phyloP scores from a whole-genome alignment of 2,329 filamentous ascomycete species.

The Aspergillus pseudoglaucus region DNA sequence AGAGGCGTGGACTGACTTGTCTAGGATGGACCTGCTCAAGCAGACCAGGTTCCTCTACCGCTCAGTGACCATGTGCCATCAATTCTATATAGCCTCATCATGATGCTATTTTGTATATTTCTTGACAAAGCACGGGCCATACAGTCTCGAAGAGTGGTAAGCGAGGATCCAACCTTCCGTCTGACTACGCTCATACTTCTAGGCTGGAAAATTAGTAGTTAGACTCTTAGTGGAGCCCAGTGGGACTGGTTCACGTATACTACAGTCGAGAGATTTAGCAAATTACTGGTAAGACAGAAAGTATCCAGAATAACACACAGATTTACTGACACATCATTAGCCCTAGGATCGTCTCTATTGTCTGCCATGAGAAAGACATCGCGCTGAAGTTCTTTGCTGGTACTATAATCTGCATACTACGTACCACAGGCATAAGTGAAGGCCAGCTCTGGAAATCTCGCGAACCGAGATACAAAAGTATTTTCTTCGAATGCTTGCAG shows the following conservation, averaged over 20 bases:
- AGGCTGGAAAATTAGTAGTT: constrained; percentile 20
- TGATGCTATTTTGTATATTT: constrained; percentile 1
- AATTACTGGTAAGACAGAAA: not conserved
- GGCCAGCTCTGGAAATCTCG: constrained; percentile 7
- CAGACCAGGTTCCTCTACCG: constrained; percentile 1
- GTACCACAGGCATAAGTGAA: not conserved
- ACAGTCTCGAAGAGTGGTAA: constrained; percentile 14
- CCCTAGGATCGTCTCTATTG: constrained; percentile 6
- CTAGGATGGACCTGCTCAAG: constrained; percentile 6
- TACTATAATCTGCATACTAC: constrained; percentile 13
- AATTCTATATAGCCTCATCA: not conserved
- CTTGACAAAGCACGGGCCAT: not conserved
- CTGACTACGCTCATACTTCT: constrained; percentile 5
- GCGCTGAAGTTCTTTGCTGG: constrained; percentile 15
- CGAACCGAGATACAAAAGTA: not conserved
- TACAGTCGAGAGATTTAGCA: not conserved
- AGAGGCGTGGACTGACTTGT: not conserved
- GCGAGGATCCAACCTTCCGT: not conserved
- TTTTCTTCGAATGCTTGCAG: constrained; percentile 4
- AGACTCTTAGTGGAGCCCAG: constrained; percentile 14
- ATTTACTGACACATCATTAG: not conserved
- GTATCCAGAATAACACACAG: no score
- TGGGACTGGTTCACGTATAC: constrained; percentile 2
- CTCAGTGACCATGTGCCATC: no score
- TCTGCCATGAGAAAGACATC: constrained; percentile 9